These are phyloP conservation scores for Argentina anserina DNA, from an alignment of 306 rosid species.

Conservation along the genomic window DNA sequence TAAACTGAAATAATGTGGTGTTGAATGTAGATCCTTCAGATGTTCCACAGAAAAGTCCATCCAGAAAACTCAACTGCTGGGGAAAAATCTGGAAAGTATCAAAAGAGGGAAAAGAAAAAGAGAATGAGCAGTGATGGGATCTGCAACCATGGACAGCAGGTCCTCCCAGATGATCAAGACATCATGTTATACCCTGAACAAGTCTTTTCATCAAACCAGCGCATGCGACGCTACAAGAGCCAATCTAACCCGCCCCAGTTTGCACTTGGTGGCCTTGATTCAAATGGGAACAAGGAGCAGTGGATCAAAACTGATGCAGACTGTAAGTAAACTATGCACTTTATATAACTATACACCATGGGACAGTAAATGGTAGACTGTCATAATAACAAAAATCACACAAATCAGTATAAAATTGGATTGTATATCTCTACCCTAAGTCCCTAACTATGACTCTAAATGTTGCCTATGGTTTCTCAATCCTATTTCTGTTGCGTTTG, in stretches of 20 bases:
- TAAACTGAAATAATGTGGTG: constrained; percentile 12
- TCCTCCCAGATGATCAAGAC: constrained; percentile 47
- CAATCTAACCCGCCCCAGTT: constrained; percentile 51
- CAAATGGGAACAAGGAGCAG: constrained; percentile 64
- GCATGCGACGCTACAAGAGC: constrained; percentile 38
- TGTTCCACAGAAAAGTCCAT: constrained; percentile 82
- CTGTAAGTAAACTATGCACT: constrained; percentile 47
- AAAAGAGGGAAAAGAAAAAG: constrained; percentile 54
- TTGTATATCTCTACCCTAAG: background rate
- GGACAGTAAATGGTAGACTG: background rate
- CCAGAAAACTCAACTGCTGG: constrained; percentile 53
- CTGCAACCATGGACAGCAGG: constrained; percentile 37
- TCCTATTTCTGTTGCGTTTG: constrained; percentile 23
- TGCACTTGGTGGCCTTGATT: constrained; percentile 42
- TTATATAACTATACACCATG: background rate
- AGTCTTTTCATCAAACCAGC: constrained; percentile 40
- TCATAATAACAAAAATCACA: background rate
- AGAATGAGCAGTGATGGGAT: constrained; percentile 39
- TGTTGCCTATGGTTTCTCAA: background rate
- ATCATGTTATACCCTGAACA: constrained; percentile 40
- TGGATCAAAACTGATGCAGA: constrained; percentile 95
- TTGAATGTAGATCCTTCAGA: constrained; percentile 74
- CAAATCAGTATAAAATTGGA: background rate
- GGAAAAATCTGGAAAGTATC: constrained; percentile 37
- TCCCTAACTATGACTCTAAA: background rate